Evolutionary conservation across 169 alveolate genomes (phyloP), one percentile per base, ranked within the genome.

Genomic region (Cryptosporidium ubiquitum): DNA sequence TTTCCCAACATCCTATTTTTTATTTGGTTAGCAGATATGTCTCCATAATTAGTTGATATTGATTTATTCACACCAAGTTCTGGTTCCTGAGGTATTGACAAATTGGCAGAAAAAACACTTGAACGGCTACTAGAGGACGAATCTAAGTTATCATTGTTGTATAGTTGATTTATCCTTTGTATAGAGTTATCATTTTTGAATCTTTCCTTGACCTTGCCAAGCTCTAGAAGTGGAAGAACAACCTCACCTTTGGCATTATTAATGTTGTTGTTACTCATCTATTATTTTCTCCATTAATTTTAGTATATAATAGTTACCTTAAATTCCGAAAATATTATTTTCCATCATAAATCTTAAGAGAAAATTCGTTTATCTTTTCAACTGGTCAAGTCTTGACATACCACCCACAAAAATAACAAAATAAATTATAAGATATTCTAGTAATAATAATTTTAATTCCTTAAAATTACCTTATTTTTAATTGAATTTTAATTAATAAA

Each of bases 41-140:
- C 85, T 18, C 55, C 71, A 57, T 73, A 73, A 37, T 73, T 73
- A 37, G 31, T 58, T 37, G 85, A 73, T 37, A 57, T 73, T 55
- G 70, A 52, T 37, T 26, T 73, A 20, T 52, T 18, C 5, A 51
- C 55, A 18, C 18, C 51, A 23, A 57, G 16, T 37, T 73, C 70
- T 33, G 89, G 89, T 29, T 79, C 89, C 64, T 79, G 89, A 9
- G 89, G 89, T 33, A 79, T 66, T 6, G 89, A 79, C 49, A 58
- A 58, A 47, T 58, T 57, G 5, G 58, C 5, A 1, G 89, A 60
- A 64, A 64, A 58, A 16, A 23, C 31, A 33, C 85, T 73, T 29
- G 85, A 73, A 5, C 60, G 29, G 26, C n/a, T 42, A 29, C 85
- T 73, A 33, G 85, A 73, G 4, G 47, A 73, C 16, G 39, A 58